Base-by-base conservation (phyloP, 225 moss, liverwort and hornwort species). In the Bryum argenteum region DNA sequence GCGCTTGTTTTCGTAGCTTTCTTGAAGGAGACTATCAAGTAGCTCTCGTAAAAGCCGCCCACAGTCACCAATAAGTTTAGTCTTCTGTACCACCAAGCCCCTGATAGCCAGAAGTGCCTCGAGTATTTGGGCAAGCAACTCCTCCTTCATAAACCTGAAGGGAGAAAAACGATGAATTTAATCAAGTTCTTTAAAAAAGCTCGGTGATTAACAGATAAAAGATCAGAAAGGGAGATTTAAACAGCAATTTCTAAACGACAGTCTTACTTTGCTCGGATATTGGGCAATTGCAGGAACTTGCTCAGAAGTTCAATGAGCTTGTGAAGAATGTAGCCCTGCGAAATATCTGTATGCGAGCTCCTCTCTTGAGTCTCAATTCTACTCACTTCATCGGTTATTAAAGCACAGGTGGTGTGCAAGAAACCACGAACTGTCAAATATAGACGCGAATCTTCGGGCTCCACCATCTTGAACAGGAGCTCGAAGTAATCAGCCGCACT, bases 401-500 rank as follows among this genome's bases (percentile, higher is more conserved):
- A 81, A 64, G 88, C 77, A 83, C 98, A 91, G 6, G 92, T 88
- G 33, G 92, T 91, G 72, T 83, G 88, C 69, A 99, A 80, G 58
- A 99, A 99, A 48, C 98, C 98, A 67, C 94, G 91, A 43, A 99
- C 98, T 51, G 98, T 99, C 33, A 99, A 90, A 71, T 94, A 99
- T 76, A 99, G 75, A 23, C 98, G 91, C 47, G 98, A 88, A 62
- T 99, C 98, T 80, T 99, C 98, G 54, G 90, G 80, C 77, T 99
- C 98, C 65, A 99, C 91, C 98, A 99, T 99, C 78, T 94, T 99
- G 83, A 92, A 94, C 10, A 99, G 81, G 19, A 99, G 98, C 78
- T 99, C 98, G 78, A 99, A 99, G 72, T 99, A 99, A 79, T 99
- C 98, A 41, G 92, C 92, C 61, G 98, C 92, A 84, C 92, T 99